Evolutionary conservation across 352 stramenopile genomes (phyloP).

Genomic region (Lagenidium sp.): DNA sequence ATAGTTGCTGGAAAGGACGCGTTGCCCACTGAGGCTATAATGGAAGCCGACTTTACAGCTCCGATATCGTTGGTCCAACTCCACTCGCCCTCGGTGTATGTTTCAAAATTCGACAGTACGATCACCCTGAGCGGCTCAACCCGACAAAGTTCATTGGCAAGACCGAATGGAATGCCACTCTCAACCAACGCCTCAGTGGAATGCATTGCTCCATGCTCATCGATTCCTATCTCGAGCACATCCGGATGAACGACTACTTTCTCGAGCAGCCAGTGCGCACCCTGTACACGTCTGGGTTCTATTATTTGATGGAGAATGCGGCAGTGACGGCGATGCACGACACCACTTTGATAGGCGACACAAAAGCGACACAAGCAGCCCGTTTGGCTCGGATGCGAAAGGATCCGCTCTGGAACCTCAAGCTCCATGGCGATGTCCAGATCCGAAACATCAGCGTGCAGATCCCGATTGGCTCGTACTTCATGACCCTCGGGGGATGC

Average conservation of each 20-base stretch:
- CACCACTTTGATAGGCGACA: not conserved
- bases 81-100: constrained; percentile 17
- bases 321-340: constrained; percentile 17
- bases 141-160: constrained; percentile 9
- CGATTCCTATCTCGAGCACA: constrained; percentile 35
- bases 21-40: constrained; percentile 14
- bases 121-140: constrained; percentile 2
- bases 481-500: constrained; percentile 2
- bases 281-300: constrained; percentile 40
- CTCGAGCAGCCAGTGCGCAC: constrained; percentile 27
- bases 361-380: not conserved
- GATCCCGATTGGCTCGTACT: constrained; percentile 4
- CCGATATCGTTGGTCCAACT: constrained; percentile 35
- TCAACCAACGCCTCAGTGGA: constrained; percentile 12
- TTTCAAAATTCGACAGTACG: constrained; percentile 1
- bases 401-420: constrained; percentile 8
- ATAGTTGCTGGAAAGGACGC: constrained; percentile 26
- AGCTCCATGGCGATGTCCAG: constrained; percentile 14
- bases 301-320: constrained; percentile 36
- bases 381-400: too few species aligned
- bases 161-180: constrained; percentile 1
- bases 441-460: constrained; percentile 8
- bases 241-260: constrained; percentile 36
- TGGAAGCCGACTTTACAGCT: constrained; percentile 21
- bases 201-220: constrained; percentile 27